A percentile compares a stretch with the other conserved stretches of the same genome.
Conservation (phyloP, 768 basidiomycete species). For the Rhodotorula diobovata region DNA sequence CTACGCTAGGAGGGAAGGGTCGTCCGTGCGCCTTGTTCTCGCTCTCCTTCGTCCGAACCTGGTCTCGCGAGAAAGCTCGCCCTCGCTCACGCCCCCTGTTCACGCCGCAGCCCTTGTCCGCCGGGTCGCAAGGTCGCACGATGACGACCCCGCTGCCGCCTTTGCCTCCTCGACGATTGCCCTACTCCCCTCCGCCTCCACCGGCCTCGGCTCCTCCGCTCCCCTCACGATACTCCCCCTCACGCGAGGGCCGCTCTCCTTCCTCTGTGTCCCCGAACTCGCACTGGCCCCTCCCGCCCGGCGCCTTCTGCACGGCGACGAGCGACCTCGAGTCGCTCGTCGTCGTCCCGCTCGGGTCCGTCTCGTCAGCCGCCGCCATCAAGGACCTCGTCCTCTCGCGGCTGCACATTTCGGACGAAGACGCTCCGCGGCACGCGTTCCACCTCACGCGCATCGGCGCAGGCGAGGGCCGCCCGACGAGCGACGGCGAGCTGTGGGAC, state of each 20-base stretch:
- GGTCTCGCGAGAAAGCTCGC: too few species aligned
- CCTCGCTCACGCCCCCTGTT: too few species aligned
- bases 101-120: neutral
- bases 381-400: slow-evolving; percentile 38
- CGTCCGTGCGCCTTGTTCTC: neutral
- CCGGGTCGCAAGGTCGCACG: neutral
- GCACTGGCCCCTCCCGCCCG: slow-evolving; percentile 11
- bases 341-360: slow-evolving; percentile 27
- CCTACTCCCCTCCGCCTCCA: neutral
- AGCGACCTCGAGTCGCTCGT: slow-evolving; percentile 40
- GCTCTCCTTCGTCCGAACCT: too few species aligned
- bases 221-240: neutral
- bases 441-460: slow-evolving; percentile 83
- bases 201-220: slow-evolving; percentile 4
- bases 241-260: neutral
- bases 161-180: neutral
- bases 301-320: slow-evolving; percentile 26
- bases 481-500: slow-evolving; percentile 64
- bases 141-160: neutral
- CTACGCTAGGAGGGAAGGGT: neutral
- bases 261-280: neutral
- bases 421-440: slow-evolving; percentile 69
- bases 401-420: slow-evolving; percentile 75
- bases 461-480: slow-evolving; percentile 67
- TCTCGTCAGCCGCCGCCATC: slow-evolving; percentile 27